These are phyloP conservation scores for Myxozyma neotropica DNA, from an alignment of 805 yeast species.

Conservation along the genomic window DNA sequence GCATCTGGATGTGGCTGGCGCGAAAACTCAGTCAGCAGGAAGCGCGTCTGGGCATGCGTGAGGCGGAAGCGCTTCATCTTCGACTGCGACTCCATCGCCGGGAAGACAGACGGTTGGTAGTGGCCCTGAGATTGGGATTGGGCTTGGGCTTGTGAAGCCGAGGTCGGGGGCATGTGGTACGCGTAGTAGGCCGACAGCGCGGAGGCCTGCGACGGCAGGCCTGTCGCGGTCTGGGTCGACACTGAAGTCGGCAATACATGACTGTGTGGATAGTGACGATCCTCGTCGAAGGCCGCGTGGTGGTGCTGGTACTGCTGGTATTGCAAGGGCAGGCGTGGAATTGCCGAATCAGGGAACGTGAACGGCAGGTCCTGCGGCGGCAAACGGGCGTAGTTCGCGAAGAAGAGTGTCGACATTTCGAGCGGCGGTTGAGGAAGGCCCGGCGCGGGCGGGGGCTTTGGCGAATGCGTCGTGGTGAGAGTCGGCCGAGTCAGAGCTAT, in stretches of 20 bases:
- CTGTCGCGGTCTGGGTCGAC: neutral
- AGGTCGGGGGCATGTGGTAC: neutral
- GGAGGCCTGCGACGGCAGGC: neutral
- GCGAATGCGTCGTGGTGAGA: constrained; percentile 13
- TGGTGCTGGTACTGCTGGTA: constrained; percentile 4
- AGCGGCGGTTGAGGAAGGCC: constrained; percentile 9
- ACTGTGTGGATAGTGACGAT: neutral
- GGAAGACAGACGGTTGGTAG: neutral
- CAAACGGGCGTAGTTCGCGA: constrained; percentile 5
- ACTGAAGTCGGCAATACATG: neutral
- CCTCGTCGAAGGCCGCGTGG: neutral
- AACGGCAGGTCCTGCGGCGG: constrained; percentile 7
- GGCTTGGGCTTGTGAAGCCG: neutral
- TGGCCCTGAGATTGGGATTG: neutral
- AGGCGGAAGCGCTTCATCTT: constrained; percentile 20
- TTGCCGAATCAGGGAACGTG: neutral
- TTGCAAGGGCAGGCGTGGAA: constrained; percentile 10
- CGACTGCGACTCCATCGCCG: constrained; percentile 4
- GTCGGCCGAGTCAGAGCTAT: constrained; percentile 1
- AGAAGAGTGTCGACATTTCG: constrained; percentile 8
- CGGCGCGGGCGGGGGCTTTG: constrained; percentile 10
- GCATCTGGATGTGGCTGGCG: constrained; percentile 30
- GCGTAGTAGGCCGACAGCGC: constrained; percentile 8
- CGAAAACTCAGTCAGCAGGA: constrained; percentile 29
- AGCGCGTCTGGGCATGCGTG: constrained; percentile 31